Base-by-base conservation (phyloP, 257 asterid genomes). In the Penstemon davidsonii region DNA sequence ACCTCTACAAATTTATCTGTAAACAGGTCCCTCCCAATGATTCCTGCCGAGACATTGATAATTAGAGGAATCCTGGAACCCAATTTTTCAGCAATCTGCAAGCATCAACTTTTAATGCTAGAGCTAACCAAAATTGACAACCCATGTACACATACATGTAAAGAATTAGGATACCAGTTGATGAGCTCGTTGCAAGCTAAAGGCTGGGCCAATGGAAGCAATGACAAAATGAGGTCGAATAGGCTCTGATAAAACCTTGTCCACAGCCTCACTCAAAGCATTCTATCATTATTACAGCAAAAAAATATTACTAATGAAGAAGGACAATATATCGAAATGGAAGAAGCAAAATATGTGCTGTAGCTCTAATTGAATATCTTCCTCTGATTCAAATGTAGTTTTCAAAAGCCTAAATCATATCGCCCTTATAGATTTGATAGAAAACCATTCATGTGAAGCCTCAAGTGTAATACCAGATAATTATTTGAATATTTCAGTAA, bases 161-260 rank as follows among this genome's bases (percentile, higher is more conserved):
- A 12, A 40, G 25, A 61, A 10, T 10, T 56, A 41, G 55, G 46
- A 46, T 82, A 92, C 95, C 65, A 84, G 88, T 43, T 69, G 52
- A 58, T 82, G 84, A 59, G 87, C 89, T 4, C 45, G 65, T 67
- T 53, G n/a, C 78, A 81, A 62, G 79, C 66, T 46, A 64, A 77
- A 85, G 13, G 55, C 39, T 47, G 90, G 88, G 44, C 90, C 83
- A 69, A 88, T 57, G 4, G 90, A 85, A 19, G 83, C 98, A 59
- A 90, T 71, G n/a, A 82, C 93, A 13, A 92, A 92, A 66, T 92
- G 90, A 12, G 98, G 98, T 47, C 87, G 90, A 65, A 83, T 75
- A 7, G 98, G 95, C 75, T 78, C 76, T 2, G 82, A 79, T 25
- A 87, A 78, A 68, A 89, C 96, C 81, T 89, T 83, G 50, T 80